A percentile compares a stretch with the other conserved stretches of the same genome.
These are phyloP conservation scores for Solanum paucissectum DNA, from an alignment of 257 asterid species.

Conservation along the genomic window DNA sequence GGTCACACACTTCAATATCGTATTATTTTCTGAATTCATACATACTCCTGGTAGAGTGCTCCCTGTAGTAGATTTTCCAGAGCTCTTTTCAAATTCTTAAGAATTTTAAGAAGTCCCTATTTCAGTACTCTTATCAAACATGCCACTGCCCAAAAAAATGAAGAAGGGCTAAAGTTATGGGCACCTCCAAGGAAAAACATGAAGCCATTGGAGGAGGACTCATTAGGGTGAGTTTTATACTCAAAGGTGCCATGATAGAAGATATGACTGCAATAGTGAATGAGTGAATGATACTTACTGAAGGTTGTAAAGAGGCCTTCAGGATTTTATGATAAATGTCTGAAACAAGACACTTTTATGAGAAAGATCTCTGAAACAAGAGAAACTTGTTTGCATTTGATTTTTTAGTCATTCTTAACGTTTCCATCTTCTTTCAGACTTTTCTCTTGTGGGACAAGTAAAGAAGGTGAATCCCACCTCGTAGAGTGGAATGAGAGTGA, in stretches of 20 bases:
- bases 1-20: background rate
- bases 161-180: background rate
- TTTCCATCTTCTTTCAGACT: constrained; percentile 43
- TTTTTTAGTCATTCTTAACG: background rate
- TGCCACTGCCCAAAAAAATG: background rate
- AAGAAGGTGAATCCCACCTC: constrained; percentile 88
- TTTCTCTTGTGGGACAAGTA: constrained; percentile 93
- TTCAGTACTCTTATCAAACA: background rate
- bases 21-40: background rate
- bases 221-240: background rate
- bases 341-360: background rate
- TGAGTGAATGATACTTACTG: background rate
- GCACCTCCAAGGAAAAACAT: background rate
- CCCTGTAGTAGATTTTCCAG: background rate
- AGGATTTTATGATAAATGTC: background rate
- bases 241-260: background rate
- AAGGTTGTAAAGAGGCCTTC: background rate
- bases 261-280: background rate
- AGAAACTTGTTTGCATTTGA: background rate
- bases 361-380: background rate
- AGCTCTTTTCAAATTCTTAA: background rate
- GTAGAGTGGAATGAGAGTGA: constrained; percentile 98
- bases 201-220: background rate
- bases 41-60: background rate
- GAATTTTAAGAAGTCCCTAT: background rate